A percentile compares a stretch with the other conserved stretches of the same genome.
These are phyloP conservation scores for Blastomyces percursus DNA, from an alignment of 2,329 filamentous ascomycete species.

Conservation along the genomic window DNA sequence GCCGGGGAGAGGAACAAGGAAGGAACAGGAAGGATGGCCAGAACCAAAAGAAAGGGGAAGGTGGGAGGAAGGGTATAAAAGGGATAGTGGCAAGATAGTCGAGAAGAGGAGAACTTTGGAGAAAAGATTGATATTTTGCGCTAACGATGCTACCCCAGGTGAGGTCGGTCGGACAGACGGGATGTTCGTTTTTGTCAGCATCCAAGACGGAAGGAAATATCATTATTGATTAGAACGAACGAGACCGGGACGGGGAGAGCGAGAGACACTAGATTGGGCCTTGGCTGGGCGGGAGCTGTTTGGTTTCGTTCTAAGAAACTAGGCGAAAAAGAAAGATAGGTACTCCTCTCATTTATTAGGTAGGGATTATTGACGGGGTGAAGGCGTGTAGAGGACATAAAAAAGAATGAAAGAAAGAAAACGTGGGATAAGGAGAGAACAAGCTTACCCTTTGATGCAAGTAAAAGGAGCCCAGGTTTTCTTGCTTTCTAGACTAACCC, in stretches of 20 bases:
- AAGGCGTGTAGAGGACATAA: background rate
- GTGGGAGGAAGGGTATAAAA: background rate
- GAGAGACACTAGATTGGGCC: background rate
- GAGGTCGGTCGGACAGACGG: constrained; percentile 6
- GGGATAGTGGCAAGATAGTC: background rate
- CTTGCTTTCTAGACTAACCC: background rate
- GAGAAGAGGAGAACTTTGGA: background rate
- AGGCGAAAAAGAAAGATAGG: too few species aligned
- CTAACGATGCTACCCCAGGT: background rate
- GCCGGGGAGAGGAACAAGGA: background rate
- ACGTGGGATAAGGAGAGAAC: background rate
- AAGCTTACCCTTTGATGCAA: background rate
- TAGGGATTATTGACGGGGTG: background rate
- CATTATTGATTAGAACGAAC: background rate
- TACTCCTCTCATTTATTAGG: background rate
- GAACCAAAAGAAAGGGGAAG: background rate
- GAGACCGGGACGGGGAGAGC: background rate
- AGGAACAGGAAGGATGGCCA: background rate
- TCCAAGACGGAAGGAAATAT: background rate
- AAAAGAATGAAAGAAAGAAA: background rate
- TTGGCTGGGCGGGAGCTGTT: background rate
- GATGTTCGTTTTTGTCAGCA: background rate
- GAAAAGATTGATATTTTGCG: background rate
- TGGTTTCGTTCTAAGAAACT: background rate
- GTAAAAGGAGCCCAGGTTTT: background rate